A percentile compares a stretch with the other conserved stretches of the same genome.
Evolutionary conservation across 208 protist species (phyloP).

Genomic region (Herpetomonas samuelpessoai): DNA sequence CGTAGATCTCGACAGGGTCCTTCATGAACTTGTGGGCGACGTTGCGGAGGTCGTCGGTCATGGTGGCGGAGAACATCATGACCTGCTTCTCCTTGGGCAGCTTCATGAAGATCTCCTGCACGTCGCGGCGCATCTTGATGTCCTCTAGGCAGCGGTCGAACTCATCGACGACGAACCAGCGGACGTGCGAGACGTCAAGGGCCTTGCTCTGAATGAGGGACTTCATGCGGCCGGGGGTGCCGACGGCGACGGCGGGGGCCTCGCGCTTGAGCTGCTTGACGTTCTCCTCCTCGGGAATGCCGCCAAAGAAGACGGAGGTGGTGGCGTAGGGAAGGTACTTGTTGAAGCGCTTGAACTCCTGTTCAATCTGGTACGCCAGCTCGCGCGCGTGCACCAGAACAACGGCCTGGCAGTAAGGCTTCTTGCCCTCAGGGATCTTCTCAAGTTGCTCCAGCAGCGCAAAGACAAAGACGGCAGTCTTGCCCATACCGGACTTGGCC

Average conservation of each 20-base stretch:
- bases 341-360: slow-evolving; percentile 98
- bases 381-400: slow-evolving; percentile 98
- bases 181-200: slow-evolving; percentile 94
- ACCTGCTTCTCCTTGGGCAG: slow-evolving; percentile 98
- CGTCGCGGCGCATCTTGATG: slow-evolving; percentile 94
- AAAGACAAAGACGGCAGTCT: slow-evolving; percentile 99
- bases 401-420: slow-evolving; percentile 87
- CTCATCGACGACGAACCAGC: slow-evolving; percentile 99
- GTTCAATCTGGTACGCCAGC: slow-evolving; percentile 98
- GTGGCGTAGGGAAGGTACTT: slow-evolving; percentile 96
- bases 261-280: slow-evolving; percentile 84
- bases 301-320: slow-evolving; percentile 97
- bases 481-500: slow-evolving; percentile 99
- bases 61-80: slow-evolving; percentile 99
- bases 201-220: slow-evolving; percentile 89
- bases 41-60: slow-evolving; percentile 93
- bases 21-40: slow-evolving; percentile 99
- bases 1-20: slow-evolving; percentile 96
- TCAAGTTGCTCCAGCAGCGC: slow-evolving; percentile 97
- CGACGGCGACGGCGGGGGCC: slow-evolving; percentile 97
- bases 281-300: slow-evolving; percentile 91
- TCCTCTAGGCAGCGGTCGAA: slow-evolving; percentile 98
- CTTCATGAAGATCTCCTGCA: slow-evolving; percentile 98
- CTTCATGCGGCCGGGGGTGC: slow-evolving; percentile 97
- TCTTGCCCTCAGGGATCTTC: slow-evolving; percentile 76